Evolutionary conservation across 164 flowering plant genomes (phyloP).

Genomic region (Vitis rupestris): DNA sequence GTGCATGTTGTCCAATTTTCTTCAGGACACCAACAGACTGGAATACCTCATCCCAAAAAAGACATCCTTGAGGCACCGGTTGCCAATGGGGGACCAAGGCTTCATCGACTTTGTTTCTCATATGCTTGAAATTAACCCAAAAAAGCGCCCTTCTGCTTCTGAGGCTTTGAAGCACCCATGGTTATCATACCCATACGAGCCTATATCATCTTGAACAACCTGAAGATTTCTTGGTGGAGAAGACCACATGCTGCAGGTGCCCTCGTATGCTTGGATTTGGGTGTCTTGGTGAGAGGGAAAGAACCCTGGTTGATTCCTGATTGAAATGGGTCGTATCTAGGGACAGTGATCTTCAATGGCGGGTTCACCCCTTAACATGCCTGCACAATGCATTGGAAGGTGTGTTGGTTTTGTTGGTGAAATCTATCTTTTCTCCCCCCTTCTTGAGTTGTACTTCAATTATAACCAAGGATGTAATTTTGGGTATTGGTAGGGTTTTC

Average conservation of each 20-base stretch:
- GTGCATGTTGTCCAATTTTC: constrained; percentile 1
- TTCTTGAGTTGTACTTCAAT: constrained; percentile 29
- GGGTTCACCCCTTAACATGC: constrained; percentile 14
- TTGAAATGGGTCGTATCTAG: neutral
- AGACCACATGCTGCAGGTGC: constrained; percentile 4
- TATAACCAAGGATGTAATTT: constrained; percentile 38
- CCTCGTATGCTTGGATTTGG: neutral
- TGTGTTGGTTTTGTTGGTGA: constrained; percentile 21
- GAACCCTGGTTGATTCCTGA: constrained; percentile 10
- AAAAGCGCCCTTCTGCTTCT: constrained; percentile 86
- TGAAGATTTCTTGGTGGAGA: constrained; percentile 4
- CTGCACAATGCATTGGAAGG: constrained; percentile 19
- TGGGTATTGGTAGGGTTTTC: constrained; percentile 23
- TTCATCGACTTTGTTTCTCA: constrained; percentile 86
- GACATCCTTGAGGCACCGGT: constrained; percentile 84
- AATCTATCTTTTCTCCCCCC: constrained; percentile 1
- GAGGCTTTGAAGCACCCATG: constrained; percentile 95
- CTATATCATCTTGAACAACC: constrained; percentile 73
- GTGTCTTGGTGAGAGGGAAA: constrained; percentile 6
- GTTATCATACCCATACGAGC: constrained; percentile 94
- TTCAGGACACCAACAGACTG: constrained; percentile 83
- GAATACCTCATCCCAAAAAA: constrained; percentile 94
- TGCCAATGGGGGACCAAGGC: constrained; percentile 97
- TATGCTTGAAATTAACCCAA: constrained; percentile 87
- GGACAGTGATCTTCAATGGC: constrained; percentile 1